Conservation (phyloP, 2,329 filamentous ascomycete genomes). For the Penicillium sp. region DNA sequence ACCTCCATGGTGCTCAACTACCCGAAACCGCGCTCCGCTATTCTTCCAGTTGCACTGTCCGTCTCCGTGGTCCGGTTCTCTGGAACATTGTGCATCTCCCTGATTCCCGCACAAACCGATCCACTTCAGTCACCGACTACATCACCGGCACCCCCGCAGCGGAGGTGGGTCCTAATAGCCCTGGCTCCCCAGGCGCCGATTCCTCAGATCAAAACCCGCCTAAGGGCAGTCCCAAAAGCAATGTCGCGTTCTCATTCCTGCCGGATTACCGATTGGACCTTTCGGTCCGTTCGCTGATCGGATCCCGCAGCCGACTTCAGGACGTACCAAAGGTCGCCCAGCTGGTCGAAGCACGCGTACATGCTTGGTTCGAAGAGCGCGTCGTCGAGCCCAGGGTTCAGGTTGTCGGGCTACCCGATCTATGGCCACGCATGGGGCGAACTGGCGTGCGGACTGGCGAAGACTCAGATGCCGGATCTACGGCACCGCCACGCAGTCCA, state of each 20-base stretch:
- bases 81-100: conserved; percentile 86
- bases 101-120: conserved; percentile 62
- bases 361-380: conserved; percentile 63
- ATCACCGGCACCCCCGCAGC: conserved; percentile 26
- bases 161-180: conserved; percentile 2
- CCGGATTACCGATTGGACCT: conserved; percentile 61
- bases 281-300: conserved; percentile 60
- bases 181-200: conserved; percentile 9
- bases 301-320: conserved; percentile 57
- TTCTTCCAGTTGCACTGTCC: conserved; percentile 83
- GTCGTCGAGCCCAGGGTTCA: conserved; percentile 62
- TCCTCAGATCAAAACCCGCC: conserved; percentile 16
- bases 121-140: conserved; percentile 34
- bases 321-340: conserved; percentile 64
- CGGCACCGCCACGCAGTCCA: conserved; percentile 29
- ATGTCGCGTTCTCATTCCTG: conserved; percentile 85
- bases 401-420: conserved; percentile 57
- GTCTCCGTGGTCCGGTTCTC: conserved; percentile 93
- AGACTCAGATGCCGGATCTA: conserved; percentile 38
- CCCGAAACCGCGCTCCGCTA: conserved; percentile 79
- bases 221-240: conserved; percentile 64
- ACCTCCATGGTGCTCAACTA: conserved; percentile 94
- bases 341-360: conserved; percentile 58
- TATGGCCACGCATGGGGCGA: conserved; percentile 56
- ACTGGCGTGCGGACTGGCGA: conserved; percentile 42